Evolutionary conservation across 768 basidiomycete genomes (phyloP).

Genomic region (Mycena olivaceomarginata): DNA sequence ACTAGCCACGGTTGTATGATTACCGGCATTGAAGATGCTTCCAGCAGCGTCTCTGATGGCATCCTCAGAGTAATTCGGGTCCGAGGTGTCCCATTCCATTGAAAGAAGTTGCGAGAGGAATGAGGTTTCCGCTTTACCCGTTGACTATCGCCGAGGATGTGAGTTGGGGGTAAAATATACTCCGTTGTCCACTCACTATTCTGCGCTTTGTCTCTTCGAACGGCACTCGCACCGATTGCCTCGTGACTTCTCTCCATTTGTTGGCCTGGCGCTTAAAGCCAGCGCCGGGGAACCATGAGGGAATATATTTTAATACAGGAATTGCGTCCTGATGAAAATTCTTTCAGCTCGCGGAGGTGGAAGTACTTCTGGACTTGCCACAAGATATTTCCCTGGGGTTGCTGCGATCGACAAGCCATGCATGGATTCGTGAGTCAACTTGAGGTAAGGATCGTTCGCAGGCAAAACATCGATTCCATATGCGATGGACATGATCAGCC

Average conservation of each 20-base stretch:
- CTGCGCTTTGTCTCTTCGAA: conserved; percentile 55
- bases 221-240: conserved; percentile 59
- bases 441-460: conserved; percentile 55
- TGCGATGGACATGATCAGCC: conserved; percentile 52
- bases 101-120: neutral
- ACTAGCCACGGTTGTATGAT: conserved; percentile 12
- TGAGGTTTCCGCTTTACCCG: conserved; percentile 5
- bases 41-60: conserved; percentile 3
- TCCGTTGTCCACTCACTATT: conserved; percentile 51
- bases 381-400: conserved; percentile 53
- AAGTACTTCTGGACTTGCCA: conserved; percentile 46
- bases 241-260: conserved; percentile 55
- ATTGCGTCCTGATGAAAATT: neutral
- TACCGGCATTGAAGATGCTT: conserved; percentile 23
- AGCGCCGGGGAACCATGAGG: conserved; percentile 69
- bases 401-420: conserved; percentile 46
- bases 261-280: conserved; percentile 64
- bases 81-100: neutral
- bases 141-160: neutral
- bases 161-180: neutral
- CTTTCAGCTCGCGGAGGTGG: neutral
- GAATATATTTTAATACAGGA: conserved; percentile 56
- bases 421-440: conserved; percentile 49
- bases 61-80: conserved; percentile 2
- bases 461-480: conserved; percentile 56